These are phyloP conservation scores for Microbotryum violaceum DNA, from an alignment of 1,284 basidiomycete genomes.

Conservation along the genomic window DNA sequence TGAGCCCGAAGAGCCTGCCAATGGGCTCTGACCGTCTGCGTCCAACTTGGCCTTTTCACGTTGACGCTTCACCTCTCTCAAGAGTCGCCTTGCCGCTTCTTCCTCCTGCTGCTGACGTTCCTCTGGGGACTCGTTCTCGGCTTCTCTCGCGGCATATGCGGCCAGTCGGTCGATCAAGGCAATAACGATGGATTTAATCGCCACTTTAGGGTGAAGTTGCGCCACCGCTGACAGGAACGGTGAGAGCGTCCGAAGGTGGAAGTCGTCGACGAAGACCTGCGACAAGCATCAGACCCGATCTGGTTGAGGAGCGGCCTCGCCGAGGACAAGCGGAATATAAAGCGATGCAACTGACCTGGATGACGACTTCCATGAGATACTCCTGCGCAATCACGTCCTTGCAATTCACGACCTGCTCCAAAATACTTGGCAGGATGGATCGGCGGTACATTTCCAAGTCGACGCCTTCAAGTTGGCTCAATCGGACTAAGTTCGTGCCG, in stretches of 20 bases:
- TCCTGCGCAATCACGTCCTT: constrained; percentile 96
- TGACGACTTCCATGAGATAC: constrained; percentile 96
- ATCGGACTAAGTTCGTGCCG: constrained; percentile 86
- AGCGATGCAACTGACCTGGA: constrained; percentile 56
- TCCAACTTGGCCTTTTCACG: constrained; percentile 23
- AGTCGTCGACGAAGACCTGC: constrained; percentile 91
- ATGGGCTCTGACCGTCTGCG: constrained; percentile 39
- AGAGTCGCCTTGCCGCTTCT: constrained; percentile 72
- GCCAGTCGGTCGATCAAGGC: constrained; percentile 91
- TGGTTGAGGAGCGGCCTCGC: background rate
- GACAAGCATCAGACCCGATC: background rate
- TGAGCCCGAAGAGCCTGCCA: constrained; percentile 52
- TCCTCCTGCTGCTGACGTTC: constrained; percentile 84
- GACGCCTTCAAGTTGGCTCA: constrained; percentile 87
- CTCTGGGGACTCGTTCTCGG: constrained; percentile 85
- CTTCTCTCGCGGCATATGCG: constrained; percentile 84
- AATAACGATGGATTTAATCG: constrained; percentile 94
- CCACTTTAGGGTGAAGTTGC: constrained; percentile 87
- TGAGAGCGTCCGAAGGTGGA: constrained; percentile 83
- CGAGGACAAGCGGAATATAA: background rate
- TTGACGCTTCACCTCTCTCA: constrained; percentile 72
- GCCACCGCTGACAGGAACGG: constrained; percentile 90
- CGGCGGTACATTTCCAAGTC: constrained; percentile 80
- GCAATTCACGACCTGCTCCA: constrained; percentile 93
- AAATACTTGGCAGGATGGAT: constrained; percentile 74